Evolutionary conservation across 495 filamentous ascomycete genomes (phyloP), one percentile per base, ranked within the genome.

Genomic region (Xeromyces bisporus): DNA sequence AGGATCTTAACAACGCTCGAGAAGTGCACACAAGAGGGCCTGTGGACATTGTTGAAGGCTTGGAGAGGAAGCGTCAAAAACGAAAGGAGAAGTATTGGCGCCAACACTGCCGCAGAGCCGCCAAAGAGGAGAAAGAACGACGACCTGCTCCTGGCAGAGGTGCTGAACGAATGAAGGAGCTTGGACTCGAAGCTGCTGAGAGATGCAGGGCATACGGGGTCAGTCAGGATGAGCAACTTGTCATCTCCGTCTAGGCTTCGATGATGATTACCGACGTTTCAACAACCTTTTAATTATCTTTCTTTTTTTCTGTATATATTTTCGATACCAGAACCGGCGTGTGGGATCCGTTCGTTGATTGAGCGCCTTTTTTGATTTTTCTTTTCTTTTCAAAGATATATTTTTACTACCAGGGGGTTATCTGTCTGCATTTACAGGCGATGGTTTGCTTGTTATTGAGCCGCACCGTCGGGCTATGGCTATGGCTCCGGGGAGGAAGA

Each of bases 41-140:
- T 17, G 86, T 96, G 41, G 91, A 94, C 47, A 96, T 97, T 39
- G 83, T 93, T 55, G 85, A 92, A 47, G 89, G 89, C 4, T 73
- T 97, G 6, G 89, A 96, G 61, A 75, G 80, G 55, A 93, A 89
- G 58, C 73, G 87, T 26, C 81, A 86, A 54, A 74, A 84, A 32
- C 80, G 89, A 33, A 80, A 76, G 55, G 81, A 93, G 56, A 89
- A 87, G 50, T 84, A 78, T 47, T 77, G 73, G 56, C 76, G 84
- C 46, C 83, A 89, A 55, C 73, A 84, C 42, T 82, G 71, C 56
- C 67, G 70, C 34, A 75, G 75, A 54, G 64, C 62, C 37, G 66
- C 58, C 44, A 72, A 71, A 45, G 68, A 74, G 48, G 67, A 75
- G 50, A 42, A 48, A 34, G 62, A 65, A 33, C 68, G 67, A 36